Evolutionary conservation across 208 protist species (phyloP).

Genomic region (Acanthamoeba royreba): DNA sequence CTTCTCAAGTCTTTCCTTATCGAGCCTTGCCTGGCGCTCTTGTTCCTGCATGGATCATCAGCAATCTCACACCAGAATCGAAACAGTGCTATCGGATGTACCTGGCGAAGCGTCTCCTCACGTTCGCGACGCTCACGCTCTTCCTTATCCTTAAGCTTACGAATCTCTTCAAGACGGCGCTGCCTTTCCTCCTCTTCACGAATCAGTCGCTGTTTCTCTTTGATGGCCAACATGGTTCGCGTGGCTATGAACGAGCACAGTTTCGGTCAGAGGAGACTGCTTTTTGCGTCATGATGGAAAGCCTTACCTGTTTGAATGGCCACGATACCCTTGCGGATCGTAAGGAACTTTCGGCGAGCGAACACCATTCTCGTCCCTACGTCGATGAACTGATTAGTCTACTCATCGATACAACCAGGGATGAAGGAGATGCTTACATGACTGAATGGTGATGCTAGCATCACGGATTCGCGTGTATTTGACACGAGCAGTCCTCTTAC

Average conservation of each 20-base stretch:
- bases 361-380: constrained; percentile 27
- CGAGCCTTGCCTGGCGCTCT: constrained; percentile 11
- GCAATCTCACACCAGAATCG: background rate
- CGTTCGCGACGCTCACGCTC: constrained; percentile 23
- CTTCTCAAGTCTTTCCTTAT: background rate
- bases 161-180: background rate
- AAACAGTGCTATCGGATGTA: background rate
- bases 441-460: constrained; percentile 17
- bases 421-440: background rate
- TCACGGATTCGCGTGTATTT: background rate
- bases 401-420: background rate
- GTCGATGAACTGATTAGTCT: background rate
- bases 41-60: background rate
- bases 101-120: background rate
- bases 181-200: constrained; percentile 21
- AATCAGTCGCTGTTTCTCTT: background rate
- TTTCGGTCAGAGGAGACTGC: background rate
- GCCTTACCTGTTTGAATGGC: constrained; percentile 3
- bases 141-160: constrained; percentile 26
- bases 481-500: background rate
- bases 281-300: background rate
- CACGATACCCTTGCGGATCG: background rate
- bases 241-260: background rate
- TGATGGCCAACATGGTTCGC: constrained; percentile 21
- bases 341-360: background rate